A percentile compares a stretch with the other conserved stretches of the same genome.
Evolutionary conservation across 495 filamentous ascomycete genomes (phyloP).

Genomic region (Aspergillus heteromorphus): DNA sequence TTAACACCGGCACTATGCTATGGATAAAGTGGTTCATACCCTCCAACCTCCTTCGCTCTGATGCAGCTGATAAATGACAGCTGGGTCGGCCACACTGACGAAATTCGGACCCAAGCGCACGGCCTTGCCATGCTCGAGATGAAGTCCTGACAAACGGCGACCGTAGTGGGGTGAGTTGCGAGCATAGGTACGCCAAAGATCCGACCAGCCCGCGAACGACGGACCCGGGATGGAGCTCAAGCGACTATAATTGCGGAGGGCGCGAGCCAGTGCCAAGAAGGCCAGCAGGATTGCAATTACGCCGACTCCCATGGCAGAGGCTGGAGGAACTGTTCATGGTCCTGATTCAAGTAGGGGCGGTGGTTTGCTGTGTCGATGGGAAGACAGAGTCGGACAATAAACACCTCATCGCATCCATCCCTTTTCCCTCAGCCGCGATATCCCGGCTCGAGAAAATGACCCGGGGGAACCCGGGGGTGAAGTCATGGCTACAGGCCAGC

Average conservation of each 20-base stretch:
- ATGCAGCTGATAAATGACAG: conserved; percentile 24
- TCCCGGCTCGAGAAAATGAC: conserved; percentile 5
- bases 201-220: conserved; percentile 4
- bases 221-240: conserved; percentile 17
- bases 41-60: background rate
- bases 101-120: conserved; percentile 54
- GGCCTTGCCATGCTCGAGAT: conserved; percentile 45
- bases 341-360: background rate
- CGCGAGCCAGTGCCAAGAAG: conserved; percentile 1
- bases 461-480: conserved; percentile 4
- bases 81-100: conserved; percentile 44
- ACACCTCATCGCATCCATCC: background rate
- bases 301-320: conserved; percentile 5
- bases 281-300: conserved; percentile 5
- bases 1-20: background rate
- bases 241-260: conserved; percentile 14
- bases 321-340: background rate
- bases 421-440: conserved; percentile 6
- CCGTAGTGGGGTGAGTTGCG: conserved; percentile 5
- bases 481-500: background rate
- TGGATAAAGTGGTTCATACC: background rate
- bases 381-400: background rate
- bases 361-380: background rate
- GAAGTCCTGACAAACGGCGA: conserved; percentile 25
- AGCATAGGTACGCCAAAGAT: conserved; percentile 9